Conservation (phyloP, 2,329 filamentous ascomycete species). For the Cytospora mali region DNA sequence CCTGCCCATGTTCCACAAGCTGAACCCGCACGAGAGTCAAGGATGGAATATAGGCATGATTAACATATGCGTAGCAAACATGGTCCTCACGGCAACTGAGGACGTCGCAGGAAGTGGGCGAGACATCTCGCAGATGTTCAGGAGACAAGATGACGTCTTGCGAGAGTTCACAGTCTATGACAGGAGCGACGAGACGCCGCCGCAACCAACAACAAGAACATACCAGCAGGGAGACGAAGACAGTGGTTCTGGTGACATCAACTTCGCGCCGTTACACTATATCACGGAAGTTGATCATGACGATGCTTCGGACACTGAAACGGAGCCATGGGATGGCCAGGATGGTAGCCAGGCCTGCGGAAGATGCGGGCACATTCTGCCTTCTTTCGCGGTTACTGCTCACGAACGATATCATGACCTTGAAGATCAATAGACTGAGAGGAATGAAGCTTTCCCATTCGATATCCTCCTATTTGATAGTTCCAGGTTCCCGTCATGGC, state of each 20-base stretch:
- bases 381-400: conserved; percentile 22
- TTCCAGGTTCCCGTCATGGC: no score
- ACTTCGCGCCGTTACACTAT: not conserved
- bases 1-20: conserved; percentile 70
- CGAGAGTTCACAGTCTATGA: conserved; percentile 66
- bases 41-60: conserved; percentile 81
- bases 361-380: conserved; percentile 21
- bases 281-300: not conserved
- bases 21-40: conserved; percentile 67
- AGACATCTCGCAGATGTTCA: conserved; percentile 85
- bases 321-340: conserved; percentile 19
- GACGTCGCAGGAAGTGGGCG: conserved; percentile 60
- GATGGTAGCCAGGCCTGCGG: conserved; percentile 23
- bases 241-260: not conserved
- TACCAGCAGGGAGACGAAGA: not conserved
- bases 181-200: conserved; percentile 30
- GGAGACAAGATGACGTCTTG: conserved; percentile 68
- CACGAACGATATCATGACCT: conserved; percentile 24
- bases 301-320: conserved; percentile 10
- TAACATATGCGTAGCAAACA: conserved; percentile 87
- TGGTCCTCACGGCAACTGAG: conserved; percentile 62
- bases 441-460: no score
- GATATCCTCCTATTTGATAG: no score
- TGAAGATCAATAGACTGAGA: conserved; percentile 4
- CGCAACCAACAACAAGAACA: conserved; percentile 30